phyloP scores from a whole-genome alignment of 208 protist genomes.

The Leishmania mexicana region DNA sequence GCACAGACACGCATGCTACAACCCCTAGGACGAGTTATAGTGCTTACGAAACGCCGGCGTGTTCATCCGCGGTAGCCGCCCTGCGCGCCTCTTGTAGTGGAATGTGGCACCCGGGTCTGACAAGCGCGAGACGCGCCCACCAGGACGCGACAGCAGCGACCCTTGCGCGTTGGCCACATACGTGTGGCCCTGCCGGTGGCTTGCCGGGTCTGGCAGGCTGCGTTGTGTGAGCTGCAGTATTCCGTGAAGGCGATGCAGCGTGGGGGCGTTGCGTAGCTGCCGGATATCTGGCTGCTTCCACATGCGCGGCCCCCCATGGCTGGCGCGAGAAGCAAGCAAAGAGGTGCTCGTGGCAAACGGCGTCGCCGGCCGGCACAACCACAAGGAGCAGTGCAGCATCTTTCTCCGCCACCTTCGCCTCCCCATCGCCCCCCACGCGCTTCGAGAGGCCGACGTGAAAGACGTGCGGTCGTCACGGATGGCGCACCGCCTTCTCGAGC shows the following conservation, averaged over 20 bases:
- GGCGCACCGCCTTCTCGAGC: background rate
- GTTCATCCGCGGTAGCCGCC: slow-evolving; percentile 28
- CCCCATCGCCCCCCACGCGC: background rate
- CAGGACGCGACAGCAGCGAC: slow-evolving; percentile 66
- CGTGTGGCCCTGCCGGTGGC: slow-evolving; percentile 31
- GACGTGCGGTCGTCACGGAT: background rate
- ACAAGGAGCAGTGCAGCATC: slow-evolving; percentile 28
- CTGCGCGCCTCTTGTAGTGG: slow-evolving; percentile 30
- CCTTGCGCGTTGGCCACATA: slow-evolving; percentile 42
- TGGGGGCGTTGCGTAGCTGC: slow-evolving; percentile 15
- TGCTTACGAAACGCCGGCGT: slow-evolving; percentile 39
- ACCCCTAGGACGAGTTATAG: slow-evolving; percentile 46
- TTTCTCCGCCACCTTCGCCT: background rate
- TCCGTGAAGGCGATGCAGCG: slow-evolving; percentile 41
- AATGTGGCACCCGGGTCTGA: slow-evolving; percentile 41
- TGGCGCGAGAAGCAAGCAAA: background rate
- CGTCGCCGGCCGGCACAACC: slow-evolving; percentile 18
- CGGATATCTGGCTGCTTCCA: slow-evolving; percentile 29
- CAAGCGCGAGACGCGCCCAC: slow-evolving; percentile 39
- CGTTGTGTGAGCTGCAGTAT: slow-evolving; percentile 41
- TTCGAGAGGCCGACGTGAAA: background rate
- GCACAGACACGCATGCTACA: slow-evolving; percentile 1
- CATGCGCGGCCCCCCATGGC: background rate
- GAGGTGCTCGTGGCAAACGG: background rate
- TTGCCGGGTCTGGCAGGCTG: slow-evolving; percentile 32